Evolutionary conservation across 257 asterid genomes (phyloP), one percentile per base, ranked within the genome.

Genomic region (Thymus mandschuricus): DNA sequence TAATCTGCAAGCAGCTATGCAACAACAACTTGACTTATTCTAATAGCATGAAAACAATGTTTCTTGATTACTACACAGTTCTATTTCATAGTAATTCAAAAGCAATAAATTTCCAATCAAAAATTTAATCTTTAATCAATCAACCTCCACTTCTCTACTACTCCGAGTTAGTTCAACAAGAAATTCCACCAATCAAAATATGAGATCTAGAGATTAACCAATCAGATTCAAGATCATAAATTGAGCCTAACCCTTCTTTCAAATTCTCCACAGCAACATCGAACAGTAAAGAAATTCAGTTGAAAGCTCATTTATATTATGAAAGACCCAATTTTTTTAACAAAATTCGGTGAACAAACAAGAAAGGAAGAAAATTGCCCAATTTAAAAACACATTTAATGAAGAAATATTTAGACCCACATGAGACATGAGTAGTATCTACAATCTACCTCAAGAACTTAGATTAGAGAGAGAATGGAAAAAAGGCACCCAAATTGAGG

Each of bases 121-220:
- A 70, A 58, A 50, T 30, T n/a, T 43, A 50, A 55, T 55, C 29
- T 50, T 31, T 12, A 28, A 63, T 15, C 43, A 64, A 11, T 45
- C 30, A 44, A 46, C 62, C 56, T 21, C 27, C 6, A n/a, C 11
- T 34, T 64, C 28, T 68, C 49, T 56, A 44, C 59, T 11, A 65
- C 49, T 66, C 10, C 46, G 33, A 59, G 28, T 71, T 62, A 59
- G 28, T 71, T 62, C 29, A 12, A 52, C 41, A 64, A 50, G 56
- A 76, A 46, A 40, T 52, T 58, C 69, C 69, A 46, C 50, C 21
- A 8, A 1, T 5, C 48, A 75, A 21, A 58, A 63, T 41, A 56
- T 59, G 78, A 79, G 83, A 83, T 77, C 82, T 70, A 64, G 60
- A 66, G 52, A 64, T 60, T 46, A 48, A 48, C 21, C 21, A 21